These are phyloP conservation scores for Talaromyces sp. DNA, from an alignment of 2,329 filamentous ascomycete species.

Conservation along the genomic window DNA sequence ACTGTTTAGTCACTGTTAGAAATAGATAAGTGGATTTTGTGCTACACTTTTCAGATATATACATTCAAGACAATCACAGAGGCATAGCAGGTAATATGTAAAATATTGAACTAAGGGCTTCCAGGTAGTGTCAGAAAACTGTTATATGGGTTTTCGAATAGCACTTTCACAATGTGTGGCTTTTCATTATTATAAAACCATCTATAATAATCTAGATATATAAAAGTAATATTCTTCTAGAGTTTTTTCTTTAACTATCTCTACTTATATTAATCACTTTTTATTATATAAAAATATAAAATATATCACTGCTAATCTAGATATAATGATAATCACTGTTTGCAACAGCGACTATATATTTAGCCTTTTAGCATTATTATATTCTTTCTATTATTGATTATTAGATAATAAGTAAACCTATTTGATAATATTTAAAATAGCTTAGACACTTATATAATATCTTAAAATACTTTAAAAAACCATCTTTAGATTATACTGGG, in stretches of 20 bases:
- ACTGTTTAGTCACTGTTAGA: background rate
- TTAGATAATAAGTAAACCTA: background rate
- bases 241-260: background rate
- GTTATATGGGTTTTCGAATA: too few relatives aligned
- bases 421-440: conserved; percentile 12
- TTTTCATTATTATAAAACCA: too few relatives aligned
- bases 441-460: conserved; percentile 17
- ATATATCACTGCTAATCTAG: background rate
- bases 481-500: conserved; percentile 45
- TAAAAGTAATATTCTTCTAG: background rate
- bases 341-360: background rate
- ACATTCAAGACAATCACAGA: too few relatives aligned
- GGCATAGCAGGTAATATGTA: too few relatives aligned
- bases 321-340: background rate
- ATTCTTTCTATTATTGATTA: background rate
- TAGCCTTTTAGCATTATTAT: background rate
- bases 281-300: background rate
- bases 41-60: too few relatives aligned
- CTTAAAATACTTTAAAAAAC: conserved; percentile 46
- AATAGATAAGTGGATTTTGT: too few relatives aligned
- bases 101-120: too few relatives aligned
- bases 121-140: too few relatives aligned
- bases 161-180: too few relatives aligned
- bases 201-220: background rate
- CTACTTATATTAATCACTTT: too few relatives aligned